Conservation (phyloP, 805 yeast species). For the Saccharomyces cerevisiae region DNA sequence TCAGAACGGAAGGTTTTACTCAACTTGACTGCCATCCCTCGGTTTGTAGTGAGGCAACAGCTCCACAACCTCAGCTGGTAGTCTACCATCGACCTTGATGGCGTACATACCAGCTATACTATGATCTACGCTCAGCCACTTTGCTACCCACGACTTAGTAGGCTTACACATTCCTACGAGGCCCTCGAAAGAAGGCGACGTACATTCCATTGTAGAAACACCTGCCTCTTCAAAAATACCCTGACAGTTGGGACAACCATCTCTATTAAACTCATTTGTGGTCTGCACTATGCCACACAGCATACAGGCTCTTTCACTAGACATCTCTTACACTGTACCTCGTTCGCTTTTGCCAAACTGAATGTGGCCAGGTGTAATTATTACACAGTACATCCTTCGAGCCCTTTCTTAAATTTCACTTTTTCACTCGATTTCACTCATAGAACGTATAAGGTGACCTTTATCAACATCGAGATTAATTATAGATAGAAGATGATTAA, state of each 20-base stretch:
- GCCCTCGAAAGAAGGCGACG: slow-evolving; percentile 95
- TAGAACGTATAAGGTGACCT: background rate
- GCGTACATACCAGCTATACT: slow-evolving; percentile 89
- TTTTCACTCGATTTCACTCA: background rate
- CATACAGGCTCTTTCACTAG: slow-evolving; percentile 87
- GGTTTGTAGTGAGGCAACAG: slow-evolving; percentile 81
- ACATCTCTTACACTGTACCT: slow-evolving; percentile 8
- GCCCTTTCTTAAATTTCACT: background rate
- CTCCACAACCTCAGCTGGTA: slow-evolving; percentile 77
- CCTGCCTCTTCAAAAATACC: slow-evolving; percentile 77
- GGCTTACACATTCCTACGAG: slow-evolving; percentile 84
- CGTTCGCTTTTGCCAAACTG: background rate
- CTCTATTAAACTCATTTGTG: slow-evolving; percentile 63
- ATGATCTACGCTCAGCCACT: slow-evolving; percentile 87
- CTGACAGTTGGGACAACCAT: slow-evolving; percentile 96
- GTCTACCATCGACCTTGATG: slow-evolving; percentile 81
- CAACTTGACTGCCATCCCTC: slow-evolving; percentile 82
- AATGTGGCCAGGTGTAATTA: background rate
- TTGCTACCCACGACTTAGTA: slow-evolving; percentile 86
- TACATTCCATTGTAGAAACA: slow-evolving; percentile 80
- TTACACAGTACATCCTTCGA: background rate
- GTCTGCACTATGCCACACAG: slow-evolving; percentile 90
- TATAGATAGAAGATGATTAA: background rate
- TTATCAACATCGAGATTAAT: background rate
- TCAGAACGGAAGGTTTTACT: slow-evolving; percentile 25